Conservation (phyloP, 1,139 yeast species). For the Nadsonia commutata region DNA sequence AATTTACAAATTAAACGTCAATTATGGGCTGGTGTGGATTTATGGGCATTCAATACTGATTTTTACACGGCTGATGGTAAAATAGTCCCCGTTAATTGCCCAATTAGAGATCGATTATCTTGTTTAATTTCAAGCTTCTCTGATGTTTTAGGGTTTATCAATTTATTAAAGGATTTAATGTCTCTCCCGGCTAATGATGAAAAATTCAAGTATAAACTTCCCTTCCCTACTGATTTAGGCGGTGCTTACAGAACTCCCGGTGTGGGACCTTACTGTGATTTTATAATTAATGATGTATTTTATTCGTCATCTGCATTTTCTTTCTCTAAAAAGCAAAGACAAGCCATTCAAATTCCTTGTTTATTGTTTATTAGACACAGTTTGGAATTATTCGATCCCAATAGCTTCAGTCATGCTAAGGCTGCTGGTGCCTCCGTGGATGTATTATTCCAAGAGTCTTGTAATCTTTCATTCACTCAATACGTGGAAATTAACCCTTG, state of each 20-base stretch:
- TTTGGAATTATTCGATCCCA: conserved; percentile 49
- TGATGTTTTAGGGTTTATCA: conserved; percentile 45
- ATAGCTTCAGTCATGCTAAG: conserved; percentile 33
- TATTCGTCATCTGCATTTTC: conserved; percentile 25
- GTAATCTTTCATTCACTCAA: conserved; percentile 21
- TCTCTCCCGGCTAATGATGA: conserved; percentile 16
- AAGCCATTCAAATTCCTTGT: conserved; percentile 38
- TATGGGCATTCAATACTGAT: conserved; percentile 44
- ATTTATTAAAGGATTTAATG: conserved; percentile 32
- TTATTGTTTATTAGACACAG: conserved; percentile 39
- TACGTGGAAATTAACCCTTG: conserved; percentile 51
- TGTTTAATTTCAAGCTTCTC: conserved; percentile 17
- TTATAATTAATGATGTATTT: conserved; percentile 50
- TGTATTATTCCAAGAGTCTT: conserved; percentile 29
- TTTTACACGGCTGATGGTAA: conserved; percentile 17
- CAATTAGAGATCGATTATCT: conserved; percentile 19
- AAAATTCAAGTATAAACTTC: conserved; percentile 21
- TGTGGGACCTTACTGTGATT: conserved; percentile 70
- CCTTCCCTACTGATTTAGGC: conserved; percentile 57
- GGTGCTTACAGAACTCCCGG: conserved; percentile 48
- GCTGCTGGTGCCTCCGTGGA: conserved; percentile 39
- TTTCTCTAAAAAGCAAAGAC: conserved; percentile 25
- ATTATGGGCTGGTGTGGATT: conserved; percentile 60
- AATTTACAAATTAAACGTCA: conserved; percentile 29
- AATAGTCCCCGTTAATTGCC: conserved; percentile 12